Percentiles rank a stretch among this genome's conserved stretches.
phyloP scores from a whole-genome alignment of 768 basidiomycete genomes.

The Panellus pusillus region DNA sequence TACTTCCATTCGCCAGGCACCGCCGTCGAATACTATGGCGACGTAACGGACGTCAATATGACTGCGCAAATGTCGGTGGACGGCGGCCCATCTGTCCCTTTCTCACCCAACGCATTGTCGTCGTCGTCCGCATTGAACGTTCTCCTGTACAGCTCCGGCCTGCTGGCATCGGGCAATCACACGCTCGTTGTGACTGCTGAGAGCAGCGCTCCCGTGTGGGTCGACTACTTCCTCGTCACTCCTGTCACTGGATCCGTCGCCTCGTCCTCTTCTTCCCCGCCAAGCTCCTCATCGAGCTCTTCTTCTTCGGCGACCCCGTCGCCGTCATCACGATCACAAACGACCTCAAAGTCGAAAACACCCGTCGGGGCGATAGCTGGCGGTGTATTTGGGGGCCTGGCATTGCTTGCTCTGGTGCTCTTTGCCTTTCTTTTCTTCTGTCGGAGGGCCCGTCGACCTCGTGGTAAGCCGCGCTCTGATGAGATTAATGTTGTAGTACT shows the following conservation, averaged over 20 bases:
- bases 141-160: conserved; percentile 6
- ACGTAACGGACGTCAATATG: not conserved
- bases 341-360: not conserved
- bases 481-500: too few relatives aligned
- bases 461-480: too few relatives aligned
- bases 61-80: conserved; percentile 11
- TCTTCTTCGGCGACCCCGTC: not conserved
- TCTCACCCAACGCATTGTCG: too few relatives aligned
- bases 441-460: too few relatives aligned
- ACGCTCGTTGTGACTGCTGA: conserved; percentile 10
- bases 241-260: not conserved
- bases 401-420: not conserved
- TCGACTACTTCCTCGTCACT: conserved; percentile 14
- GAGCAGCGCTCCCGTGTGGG: not conserved
- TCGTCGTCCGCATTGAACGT: not conserved
- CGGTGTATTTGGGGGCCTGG: not conserved
- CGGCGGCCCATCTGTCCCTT: conserved; percentile 3
- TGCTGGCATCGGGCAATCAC: conserved; percentile 2
- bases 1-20: not conserved
- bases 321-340: not conserved
- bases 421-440: not conserved
- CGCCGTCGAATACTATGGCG: conserved; percentile 1
- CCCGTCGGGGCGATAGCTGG: not conserved
- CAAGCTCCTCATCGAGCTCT: too few relatives aligned
- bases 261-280: not conserved